These are phyloP conservation scores for Bocquillonia castaneifolia DNA, from an alignment of 441 rosid genomes.

Conservation along the genomic window DNA sequence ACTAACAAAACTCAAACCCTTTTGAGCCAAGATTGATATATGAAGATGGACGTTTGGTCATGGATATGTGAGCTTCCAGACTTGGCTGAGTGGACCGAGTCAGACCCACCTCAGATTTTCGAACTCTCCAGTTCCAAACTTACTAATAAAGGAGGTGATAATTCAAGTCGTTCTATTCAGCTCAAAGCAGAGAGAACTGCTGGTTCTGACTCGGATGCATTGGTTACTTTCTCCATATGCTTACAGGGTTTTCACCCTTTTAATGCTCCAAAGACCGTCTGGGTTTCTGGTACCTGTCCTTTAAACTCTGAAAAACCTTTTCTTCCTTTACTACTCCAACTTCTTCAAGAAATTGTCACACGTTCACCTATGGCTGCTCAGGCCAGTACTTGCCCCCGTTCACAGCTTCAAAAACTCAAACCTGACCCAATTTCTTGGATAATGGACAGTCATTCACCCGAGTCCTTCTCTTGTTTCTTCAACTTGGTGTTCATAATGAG, in stretches of 20 bases:
- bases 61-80: slow-evolving; percentile 65
- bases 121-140: slow-evolving; percentile 40
- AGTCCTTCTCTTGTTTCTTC: slow-evolving; percentile 68
- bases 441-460: slow-evolving; percentile 73
- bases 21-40: not conserved
- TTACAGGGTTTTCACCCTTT: slow-evolving; percentile 39
- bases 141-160: not conserved
- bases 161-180: slow-evolving; percentile 41
- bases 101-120: slow-evolving; percentile 29
- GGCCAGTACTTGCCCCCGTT: slow-evolving; percentile 46
- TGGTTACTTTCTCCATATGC: slow-evolving; percentile 41
- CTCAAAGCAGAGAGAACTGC: slow-evolving; percentile 48
- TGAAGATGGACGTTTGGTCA: slow-evolving; percentile 62
- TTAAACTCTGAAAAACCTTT: slow-evolving; percentile 66
- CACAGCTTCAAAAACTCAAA: slow-evolving; percentile 51
- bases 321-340: slow-evolving; percentile 68
- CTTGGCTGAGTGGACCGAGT: slow-evolving; percentile 31
- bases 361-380: slow-evolving; percentile 53
- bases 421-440: slow-evolving; percentile 77
- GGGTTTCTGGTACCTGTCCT: slow-evolving; percentile 69
- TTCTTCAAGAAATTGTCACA: slow-evolving; percentile 58
- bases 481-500: slow-evolving; percentile 55
- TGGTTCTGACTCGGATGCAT: slow-evolving; percentile 29
- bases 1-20: not conserved
- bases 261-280: slow-evolving; percentile 31